Conservation (phyloP, 2,329 filamentous ascomycete genomes). For the Orbilia brochopaga region DNA sequence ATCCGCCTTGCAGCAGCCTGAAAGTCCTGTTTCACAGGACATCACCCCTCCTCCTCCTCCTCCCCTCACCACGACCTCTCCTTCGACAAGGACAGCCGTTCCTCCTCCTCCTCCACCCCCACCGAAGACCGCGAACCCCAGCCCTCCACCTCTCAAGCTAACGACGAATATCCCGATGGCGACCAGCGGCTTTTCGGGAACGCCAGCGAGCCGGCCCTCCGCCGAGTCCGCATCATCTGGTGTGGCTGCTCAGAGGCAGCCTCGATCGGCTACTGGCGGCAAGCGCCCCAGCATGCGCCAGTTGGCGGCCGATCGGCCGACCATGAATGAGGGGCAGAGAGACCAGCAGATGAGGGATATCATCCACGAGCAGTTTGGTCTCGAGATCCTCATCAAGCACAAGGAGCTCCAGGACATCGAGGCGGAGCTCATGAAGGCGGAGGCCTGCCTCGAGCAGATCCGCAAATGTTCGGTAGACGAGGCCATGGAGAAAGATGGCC, state of each 20-base stretch:
- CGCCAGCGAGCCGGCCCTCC: not conserved
- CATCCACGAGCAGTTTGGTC: conserved; percentile 84
- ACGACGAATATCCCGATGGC: conserved; percentile 14
- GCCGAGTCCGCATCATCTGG: conserved; percentile 3
- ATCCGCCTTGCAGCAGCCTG: conserved; percentile 38
- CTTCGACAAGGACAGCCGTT: not conserved
- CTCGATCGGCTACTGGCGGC: conserved; percentile 32
- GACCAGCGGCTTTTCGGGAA: not conserved
- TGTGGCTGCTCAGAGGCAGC: conserved; percentile 5
- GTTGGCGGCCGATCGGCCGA: conserved; percentile 19
- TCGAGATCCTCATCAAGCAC: conserved; percentile 92
- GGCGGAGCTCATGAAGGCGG: conserved; percentile 94
- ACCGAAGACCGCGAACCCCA: conserved; percentile 5
- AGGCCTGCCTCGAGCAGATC: conserved; percentile 89
- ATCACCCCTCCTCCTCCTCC: conserved; percentile 3
- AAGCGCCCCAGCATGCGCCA: conserved; percentile 49
- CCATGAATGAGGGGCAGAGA: conserved; percentile 30
- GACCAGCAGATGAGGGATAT: conserved; percentile 69
- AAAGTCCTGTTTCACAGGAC: not conserved
- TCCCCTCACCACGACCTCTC: conserved; percentile 1
- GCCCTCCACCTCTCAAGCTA: conserved; percentile 9
- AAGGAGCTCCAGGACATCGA: conserved; percentile 92
- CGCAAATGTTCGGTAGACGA: conserved; percentile 78
- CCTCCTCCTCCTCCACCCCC: not conserved
- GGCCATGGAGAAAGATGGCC: conserved; percentile 71